Percentiles rank a stretch among this genome's conserved stretches.
Conservation (phyloP, 768 basidiomycete genomes). For the Lactarius quietus region DNA sequence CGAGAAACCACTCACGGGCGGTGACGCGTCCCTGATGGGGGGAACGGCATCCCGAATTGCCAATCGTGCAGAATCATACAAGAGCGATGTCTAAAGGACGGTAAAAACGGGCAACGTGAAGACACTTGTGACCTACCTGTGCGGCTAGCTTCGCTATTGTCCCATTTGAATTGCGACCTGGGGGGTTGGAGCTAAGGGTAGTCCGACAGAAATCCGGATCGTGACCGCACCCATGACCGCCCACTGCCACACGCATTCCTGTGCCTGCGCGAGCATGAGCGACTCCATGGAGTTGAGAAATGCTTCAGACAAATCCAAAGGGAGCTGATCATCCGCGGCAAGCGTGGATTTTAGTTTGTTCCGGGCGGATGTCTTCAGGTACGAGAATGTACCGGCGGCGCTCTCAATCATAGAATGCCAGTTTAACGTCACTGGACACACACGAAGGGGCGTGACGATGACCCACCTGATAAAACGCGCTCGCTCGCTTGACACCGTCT, state of each 20-base stretch:
- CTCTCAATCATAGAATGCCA: slow-evolving; percentile 38
- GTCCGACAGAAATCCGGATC: slow-evolving; percentile 4
- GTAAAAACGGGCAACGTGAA: background rate
- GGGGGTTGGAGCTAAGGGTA: background rate
- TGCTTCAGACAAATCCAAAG: slow-evolving; percentile 61
- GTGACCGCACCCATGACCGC: slow-evolving; percentile 65
- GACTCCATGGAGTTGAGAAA: slow-evolving; percentile 63
- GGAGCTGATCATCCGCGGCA: slow-evolving; percentile 49
- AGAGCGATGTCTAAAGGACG: slow-evolving; percentile 21
- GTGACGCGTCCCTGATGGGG: slow-evolving; percentile 40
- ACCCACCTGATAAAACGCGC: slow-evolving; percentile 62
- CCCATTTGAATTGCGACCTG: slow-evolving; percentile 24
- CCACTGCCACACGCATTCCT: slow-evolving; percentile 95
- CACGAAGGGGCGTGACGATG: background rate
- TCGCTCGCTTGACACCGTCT: slow-evolving; percentile 84
- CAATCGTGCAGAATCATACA: slow-evolving; percentile 23
- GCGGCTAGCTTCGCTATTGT: slow-evolving; percentile 24
- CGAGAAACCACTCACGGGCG: slow-evolving; percentile 44
- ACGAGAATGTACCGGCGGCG: slow-evolving; percentile 70
- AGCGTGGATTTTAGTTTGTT: slow-evolving; percentile 47
- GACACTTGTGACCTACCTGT: slow-evolving; percentile 9
- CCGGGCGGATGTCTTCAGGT: slow-evolving; percentile 50
- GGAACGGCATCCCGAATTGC: slow-evolving; percentile 23
- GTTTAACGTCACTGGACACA: background rate
- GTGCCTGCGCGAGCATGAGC: slow-evolving; percentile 90